These are phyloP conservation scores for Pseudogymnoascus sp. DNA, from an alignment of 2,329 filamentous ascomycete genomes.

Conservation along the genomic window DNA sequence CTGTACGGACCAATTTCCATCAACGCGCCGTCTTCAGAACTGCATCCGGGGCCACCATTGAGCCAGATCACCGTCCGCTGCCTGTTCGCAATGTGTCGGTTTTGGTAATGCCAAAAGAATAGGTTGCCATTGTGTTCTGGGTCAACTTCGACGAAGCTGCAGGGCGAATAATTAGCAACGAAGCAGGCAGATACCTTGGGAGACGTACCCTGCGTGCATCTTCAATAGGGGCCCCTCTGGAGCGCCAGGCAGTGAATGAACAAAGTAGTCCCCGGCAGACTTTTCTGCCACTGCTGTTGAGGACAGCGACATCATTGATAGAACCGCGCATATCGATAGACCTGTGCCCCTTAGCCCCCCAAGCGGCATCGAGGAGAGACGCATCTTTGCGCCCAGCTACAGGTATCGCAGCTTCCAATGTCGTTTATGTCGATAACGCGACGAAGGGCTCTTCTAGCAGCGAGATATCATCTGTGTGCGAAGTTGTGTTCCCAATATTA, in stretches of 20 bases:
- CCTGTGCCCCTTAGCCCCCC: not conserved
- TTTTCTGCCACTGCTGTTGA: slow-evolving; percentile 39
- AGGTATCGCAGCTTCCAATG: not conserved
- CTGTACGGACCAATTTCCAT: slow-evolving; percentile 96
- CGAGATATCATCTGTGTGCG: not conserved
- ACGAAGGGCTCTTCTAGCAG: not conserved
- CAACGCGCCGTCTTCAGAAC: slow-evolving; percentile 90
- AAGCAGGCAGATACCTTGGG: slow-evolving; percentile 8
- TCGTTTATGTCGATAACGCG: not conserved
- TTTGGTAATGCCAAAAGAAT: slow-evolving; percentile 98
- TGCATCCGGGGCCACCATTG: slow-evolving; percentile 94
- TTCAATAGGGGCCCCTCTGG: slow-evolving; percentile 72
- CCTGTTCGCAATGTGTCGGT: slow-evolving; percentile 85
- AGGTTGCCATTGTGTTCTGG: slow-evolving; percentile 81
- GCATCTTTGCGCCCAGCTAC: not conserved
- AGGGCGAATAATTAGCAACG: slow-evolving; percentile 13
- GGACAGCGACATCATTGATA: slow-evolving; percentile 38
- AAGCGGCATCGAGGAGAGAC: not conserved
- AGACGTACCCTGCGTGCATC: slow-evolving; percentile 91
- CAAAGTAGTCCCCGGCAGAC: slow-evolving; percentile 79
- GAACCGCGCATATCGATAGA: slow-evolving; percentile 23
- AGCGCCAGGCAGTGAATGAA: slow-evolving; percentile 74
- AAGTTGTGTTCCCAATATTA: not conserved
- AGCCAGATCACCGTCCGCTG: slow-evolving; percentile 93
- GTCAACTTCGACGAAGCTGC: slow-evolving; percentile 83